phyloP scores from a whole-genome alignment of 805 yeast genomes.

The Saccharomyces paradoxus region DNA sequence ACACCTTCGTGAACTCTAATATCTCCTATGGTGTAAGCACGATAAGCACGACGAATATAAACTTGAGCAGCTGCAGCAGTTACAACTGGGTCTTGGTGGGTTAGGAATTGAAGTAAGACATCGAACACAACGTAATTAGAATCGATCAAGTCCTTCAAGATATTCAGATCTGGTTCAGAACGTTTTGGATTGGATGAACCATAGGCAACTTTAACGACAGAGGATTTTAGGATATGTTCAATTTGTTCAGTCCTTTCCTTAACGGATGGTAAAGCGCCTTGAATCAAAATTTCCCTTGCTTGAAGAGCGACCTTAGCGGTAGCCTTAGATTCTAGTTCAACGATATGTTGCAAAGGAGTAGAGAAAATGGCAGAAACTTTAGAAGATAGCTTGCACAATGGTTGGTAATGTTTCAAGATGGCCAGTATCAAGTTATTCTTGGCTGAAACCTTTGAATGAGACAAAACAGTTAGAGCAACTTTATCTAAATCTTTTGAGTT shows the following conservation, averaged over 20 bases:
- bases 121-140: constrained; percentile 95
- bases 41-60: constrained; percentile 90
- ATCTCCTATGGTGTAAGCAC: constrained; percentile 85
- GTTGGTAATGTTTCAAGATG: constrained; percentile 73
- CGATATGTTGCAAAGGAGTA: constrained; percentile 65
- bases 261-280: constrained; percentile 92
- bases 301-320: constrained; percentile 90
- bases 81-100: constrained; percentile 75
- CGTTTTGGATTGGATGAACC: constrained; percentile 76
- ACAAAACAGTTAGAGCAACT: constrained; percentile 67
- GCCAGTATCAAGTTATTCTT: constrained; percentile 86
- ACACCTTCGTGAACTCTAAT: constrained; percentile 51
- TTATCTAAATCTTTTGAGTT: constrained; percentile 64
- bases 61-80: constrained; percentile 96
- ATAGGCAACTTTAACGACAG: constrained; percentile 82
- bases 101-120: constrained; percentile 85
- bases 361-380: constrained; percentile 62
- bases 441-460: constrained; percentile 89
- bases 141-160: constrained; percentile 86
- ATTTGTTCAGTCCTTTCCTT: constrained; percentile 95
- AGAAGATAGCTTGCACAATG: constrained; percentile 63
- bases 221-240: constrained; percentile 86
- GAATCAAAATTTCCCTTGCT: constrained; percentile 93
- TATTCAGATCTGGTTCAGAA: constrained; percentile 70
- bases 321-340: constrained; percentile 81